Evolutionary conservation across 768 basidiomycete species (phyloP).

Genomic region (Cystoderma amianthinum): DNA sequence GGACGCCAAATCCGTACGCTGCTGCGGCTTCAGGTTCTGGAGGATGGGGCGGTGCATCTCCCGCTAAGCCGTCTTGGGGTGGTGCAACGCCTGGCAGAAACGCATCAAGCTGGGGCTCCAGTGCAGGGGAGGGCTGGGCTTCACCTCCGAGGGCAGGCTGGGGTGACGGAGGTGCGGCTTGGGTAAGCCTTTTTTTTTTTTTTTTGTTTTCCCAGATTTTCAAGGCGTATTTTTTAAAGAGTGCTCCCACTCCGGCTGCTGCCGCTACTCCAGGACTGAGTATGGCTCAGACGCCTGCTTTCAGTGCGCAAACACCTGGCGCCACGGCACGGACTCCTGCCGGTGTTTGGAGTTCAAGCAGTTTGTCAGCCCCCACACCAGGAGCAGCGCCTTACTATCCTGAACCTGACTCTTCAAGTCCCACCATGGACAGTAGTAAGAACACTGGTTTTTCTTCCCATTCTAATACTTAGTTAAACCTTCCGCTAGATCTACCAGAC

Average conservation of each 20-base stretch:
- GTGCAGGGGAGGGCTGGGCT: constrained; percentile 11
- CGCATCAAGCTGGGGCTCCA: constrained; percentile 11
- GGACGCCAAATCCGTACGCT: constrained; percentile 72
- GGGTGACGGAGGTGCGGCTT: constrained; percentile 24
- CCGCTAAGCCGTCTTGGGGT: constrained; percentile 21
- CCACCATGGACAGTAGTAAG: constrained; percentile 1
- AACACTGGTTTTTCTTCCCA: too few relatives aligned
- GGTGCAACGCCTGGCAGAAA: constrained; percentile 37
- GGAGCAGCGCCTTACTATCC: constrained; percentile 5
- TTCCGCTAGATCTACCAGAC: constrained; percentile 25
- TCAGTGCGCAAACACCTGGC: constrained; percentile 28
- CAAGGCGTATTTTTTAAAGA: constrained; percentile 15
- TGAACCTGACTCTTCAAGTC: constrained; percentile 1
- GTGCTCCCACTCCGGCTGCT: constrained; percentile 48
- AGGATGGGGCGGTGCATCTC: constrained; percentile 17
- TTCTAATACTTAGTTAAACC: too few relatives aligned
- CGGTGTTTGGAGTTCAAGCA: constrained; percentile 1
- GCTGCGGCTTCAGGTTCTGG: constrained; percentile 28
- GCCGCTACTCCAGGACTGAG: constrained; percentile 33
- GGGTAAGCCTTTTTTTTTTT: constrained; percentile 14
- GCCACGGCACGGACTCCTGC: constrained; percentile 5
- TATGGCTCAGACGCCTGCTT: constrained; percentile 26
- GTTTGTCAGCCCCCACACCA: constrained; percentile 6
- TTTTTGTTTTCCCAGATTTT: neutral
- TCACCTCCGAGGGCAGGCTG: constrained; percentile 11